Evolutionary conservation across 2,329 filamentous ascomycete genomes (phyloP).

Genomic region (Epichloe bromicola): DNA sequence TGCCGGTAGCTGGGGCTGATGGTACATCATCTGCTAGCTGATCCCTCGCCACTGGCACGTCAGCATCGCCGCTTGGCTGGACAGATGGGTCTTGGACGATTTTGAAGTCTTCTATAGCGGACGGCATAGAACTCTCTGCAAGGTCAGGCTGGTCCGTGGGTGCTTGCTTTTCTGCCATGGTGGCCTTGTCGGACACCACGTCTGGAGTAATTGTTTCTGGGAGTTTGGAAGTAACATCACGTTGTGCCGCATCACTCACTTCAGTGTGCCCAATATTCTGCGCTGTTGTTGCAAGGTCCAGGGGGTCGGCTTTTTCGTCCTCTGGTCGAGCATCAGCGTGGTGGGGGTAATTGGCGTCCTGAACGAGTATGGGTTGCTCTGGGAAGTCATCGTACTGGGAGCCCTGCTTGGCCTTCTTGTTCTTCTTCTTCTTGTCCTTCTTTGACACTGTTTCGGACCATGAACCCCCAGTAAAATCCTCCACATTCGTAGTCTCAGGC

Average conservation of each 20-base stretch:
- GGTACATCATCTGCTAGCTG: constrained; percentile 7
- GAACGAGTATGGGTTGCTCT: constrained; percentile 3
- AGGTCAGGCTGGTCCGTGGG: background rate
- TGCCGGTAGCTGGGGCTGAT: constrained; percentile 5
- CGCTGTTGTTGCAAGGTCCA: constrained; percentile 7
- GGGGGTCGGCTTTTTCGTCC: constrained; percentile 5
- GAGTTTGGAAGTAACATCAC: constrained; percentile 3
- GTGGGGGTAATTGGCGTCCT: constrained; percentile 3
- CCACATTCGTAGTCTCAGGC: constrained; percentile 4
- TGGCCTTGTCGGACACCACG: background rate
- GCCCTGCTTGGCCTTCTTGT: constrained; percentile 7
- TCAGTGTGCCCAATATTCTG: constrained; percentile 4
- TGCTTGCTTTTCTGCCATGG: background rate
- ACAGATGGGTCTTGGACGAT: background rate
- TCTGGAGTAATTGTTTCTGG: background rate
- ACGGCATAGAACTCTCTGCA: constrained; percentile 1
- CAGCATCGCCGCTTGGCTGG: background rate
- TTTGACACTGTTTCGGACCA: constrained; percentile 9
- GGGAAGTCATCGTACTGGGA: constrained; percentile 1
- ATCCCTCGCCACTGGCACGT: constrained; percentile 1
- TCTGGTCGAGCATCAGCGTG: constrained; percentile 8
- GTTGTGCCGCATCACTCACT: constrained; percentile 1
- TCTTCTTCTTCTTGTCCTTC: constrained; percentile 19
- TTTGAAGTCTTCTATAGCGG: background rate
- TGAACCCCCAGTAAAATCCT: constrained; percentile 1